Percentiles rank a stretch among this genome's conserved stretches.
phyloP scores from a whole-genome alignment of 2,329 filamentous ascomycete genomes.

The Zasmidium angulare region DNA sequence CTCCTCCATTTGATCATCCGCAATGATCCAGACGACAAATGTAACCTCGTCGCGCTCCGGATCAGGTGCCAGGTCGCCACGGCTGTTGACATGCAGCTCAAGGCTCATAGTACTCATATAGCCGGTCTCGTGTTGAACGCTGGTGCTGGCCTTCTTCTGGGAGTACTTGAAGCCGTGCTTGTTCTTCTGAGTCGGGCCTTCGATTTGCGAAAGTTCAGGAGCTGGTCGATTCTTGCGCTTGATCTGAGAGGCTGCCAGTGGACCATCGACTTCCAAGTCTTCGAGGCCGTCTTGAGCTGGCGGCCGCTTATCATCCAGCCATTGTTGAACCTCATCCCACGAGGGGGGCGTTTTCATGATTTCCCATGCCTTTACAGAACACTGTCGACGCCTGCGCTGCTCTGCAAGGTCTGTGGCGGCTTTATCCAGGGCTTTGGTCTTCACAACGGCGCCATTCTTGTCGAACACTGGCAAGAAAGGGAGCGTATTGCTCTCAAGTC shows the following conservation, averaged over 20 bases:
- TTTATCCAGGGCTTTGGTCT: slow-evolving; percentile 57
- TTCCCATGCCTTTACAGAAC: slow-evolving; percentile 72
- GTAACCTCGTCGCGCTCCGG: slow-evolving; percentile 86
- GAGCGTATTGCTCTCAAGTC: slow-evolving; percentile 69
- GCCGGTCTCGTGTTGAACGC: slow-evolving; percentile 77
- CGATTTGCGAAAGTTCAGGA: slow-evolving; percentile 73
- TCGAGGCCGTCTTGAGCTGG: slow-evolving; percentile 17
- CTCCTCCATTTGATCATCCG: slow-evolving; percentile 65
- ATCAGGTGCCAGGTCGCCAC: slow-evolving; percentile 78
- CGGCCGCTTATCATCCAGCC: slow-evolving; percentile 54
- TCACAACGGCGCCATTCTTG: slow-evolving; percentile 50
- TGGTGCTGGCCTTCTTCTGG: slow-evolving; percentile 71
- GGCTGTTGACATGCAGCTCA: slow-evolving; percentile 86
- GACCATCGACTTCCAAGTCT: slow-evolving; percentile 31
- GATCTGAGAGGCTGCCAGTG: slow-evolving; percentile 29
- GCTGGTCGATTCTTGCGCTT: slow-evolving; percentile 35
- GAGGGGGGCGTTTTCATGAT: slow-evolving; percentile 70
- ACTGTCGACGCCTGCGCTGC: slow-evolving; percentile 55
- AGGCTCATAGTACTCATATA: slow-evolving; percentile 98
- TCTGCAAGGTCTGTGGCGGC: slow-evolving; percentile 53
- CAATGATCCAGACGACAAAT: slow-evolving; percentile 84
- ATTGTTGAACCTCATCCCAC: slow-evolving; percentile 65
- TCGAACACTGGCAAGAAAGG: slow-evolving; percentile 76
- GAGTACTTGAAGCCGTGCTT: slow-evolving; percentile 83
- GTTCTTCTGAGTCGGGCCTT: slow-evolving; percentile 80